Percentiles rank a stretch among this genome's conserved stretches.
phyloP scores from a whole-genome alignment of 257 asterid species.

The Nicotiana sylvestris region DNA sequence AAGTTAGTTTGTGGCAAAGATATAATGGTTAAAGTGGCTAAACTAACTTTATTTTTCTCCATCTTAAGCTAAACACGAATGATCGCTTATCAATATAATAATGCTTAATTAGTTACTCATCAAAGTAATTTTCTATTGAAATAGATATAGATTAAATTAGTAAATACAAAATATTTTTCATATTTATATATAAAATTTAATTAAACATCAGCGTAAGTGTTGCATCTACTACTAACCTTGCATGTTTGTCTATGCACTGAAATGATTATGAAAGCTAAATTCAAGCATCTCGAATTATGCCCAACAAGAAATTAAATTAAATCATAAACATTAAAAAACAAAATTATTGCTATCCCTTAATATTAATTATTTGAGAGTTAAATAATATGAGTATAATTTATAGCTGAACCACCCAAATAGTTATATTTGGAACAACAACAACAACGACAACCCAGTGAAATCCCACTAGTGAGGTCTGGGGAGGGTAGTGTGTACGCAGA shows the following conservation, averaged over 20 bases:
- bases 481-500: no score
- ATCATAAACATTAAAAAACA: not conserved
- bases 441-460: no score
- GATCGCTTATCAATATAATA: not conserved
- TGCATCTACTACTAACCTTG: not conserved
- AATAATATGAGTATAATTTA: not conserved
- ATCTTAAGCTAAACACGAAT: slow-evolving; percentile 2
- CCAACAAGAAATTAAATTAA: not conserved
- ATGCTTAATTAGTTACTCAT: not conserved
- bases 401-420: not conserved
- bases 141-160: not conserved
- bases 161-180: not conserved
- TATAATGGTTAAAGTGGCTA: not conserved
- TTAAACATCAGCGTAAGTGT: not conserved
- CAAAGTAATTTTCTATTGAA: not conserved
- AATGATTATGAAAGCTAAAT: not conserved
- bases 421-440: no score
- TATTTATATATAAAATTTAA: not conserved
- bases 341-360: not conserved
- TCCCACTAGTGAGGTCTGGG: no score
- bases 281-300: not conserved
- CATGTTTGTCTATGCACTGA: no score
- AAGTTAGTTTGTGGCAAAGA: not conserved
- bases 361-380: not conserved
- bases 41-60: not conserved